These are phyloP conservation scores for Pseudopithomyces chartarum DNA, from an alignment of 2,329 filamentous ascomycete species.

Conservation along the genomic window DNA sequence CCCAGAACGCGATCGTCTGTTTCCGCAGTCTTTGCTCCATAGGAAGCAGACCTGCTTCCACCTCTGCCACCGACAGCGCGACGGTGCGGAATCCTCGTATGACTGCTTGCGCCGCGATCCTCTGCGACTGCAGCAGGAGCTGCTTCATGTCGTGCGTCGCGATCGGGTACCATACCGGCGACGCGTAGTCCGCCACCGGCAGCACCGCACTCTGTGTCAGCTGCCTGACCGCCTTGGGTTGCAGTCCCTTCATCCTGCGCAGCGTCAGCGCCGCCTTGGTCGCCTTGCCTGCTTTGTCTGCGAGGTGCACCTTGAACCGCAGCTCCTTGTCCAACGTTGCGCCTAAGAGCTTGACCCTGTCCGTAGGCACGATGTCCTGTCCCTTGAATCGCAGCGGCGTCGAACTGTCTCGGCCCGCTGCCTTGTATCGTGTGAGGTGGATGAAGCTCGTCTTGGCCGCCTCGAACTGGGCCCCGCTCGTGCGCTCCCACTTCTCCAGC, in stretches of 20 bases:
- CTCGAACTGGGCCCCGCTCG: no score
- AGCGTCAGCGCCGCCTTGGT: conserved; percentile 12
- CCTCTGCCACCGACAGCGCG: conserved; percentile 10
- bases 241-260: conserved; percentile 11
- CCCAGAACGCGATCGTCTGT: conserved; percentile 18
- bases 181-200: no score
- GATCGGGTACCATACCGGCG: no score
- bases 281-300: conserved; percentile 16
- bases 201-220: no score
- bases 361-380: conserved; percentile 12
- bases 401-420: conserved; percentile 11
- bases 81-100: conserved; percentile 14
- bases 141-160: not conserved
- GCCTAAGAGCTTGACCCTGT: conserved; percentile 20
- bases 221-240: no score
- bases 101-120: conserved; percentile 12
- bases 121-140: conserved; percentile 10
- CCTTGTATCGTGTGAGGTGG: conserved; percentile 36
- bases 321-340: conserved; percentile 20
- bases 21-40: conserved; percentile 17
- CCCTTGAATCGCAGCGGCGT: conserved; percentile 13
- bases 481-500: conserved; percentile 30
- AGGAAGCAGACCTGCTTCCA: conserved; percentile 13
- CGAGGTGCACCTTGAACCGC: conserved; percentile 17
- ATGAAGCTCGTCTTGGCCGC: no score